Percentiles rank a stretch among this genome's conserved stretches.
Conservation (phyloP, 345 rosid genomes). For the Moringa oleifera region DNA sequence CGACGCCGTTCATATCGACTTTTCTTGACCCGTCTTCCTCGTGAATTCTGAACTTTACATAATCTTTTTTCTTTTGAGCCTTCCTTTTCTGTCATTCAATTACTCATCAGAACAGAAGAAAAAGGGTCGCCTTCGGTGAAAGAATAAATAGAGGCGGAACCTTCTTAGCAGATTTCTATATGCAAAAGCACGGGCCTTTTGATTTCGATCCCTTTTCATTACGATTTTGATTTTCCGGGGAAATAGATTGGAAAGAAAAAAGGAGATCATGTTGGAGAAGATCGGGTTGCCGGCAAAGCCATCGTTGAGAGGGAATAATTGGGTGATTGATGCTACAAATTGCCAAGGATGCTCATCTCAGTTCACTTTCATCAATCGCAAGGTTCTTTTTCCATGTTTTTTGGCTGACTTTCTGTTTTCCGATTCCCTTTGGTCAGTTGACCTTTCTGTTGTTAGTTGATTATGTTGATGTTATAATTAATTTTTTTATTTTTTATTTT, state of each 20-base stretch:
- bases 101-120: too few relatives aligned
- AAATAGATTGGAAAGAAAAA: not conserved
- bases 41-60: too few relatives aligned
- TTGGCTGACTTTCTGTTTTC: not conserved
- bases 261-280: slow-evolving; percentile 65
- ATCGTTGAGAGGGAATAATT: slow-evolving; percentile 62
- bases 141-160: too few relatives aligned
- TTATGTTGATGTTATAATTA: not conserved
- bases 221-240: not conserved
- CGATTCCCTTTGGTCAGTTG: not conserved
- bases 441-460: not conserved
- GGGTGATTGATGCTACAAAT: slow-evolving; percentile 88
- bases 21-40: too few relatives aligned
- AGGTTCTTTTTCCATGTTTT: slow-evolving; percentile 36
- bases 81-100: too few relatives aligned
- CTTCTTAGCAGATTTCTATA: too few relatives aligned
- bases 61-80: too few relatives aligned
- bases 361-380: slow-evolving; percentile 96
- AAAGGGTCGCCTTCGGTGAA: too few relatives aligned
- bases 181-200: too few relatives aligned
- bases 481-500: slow-evolving; percentile 4
- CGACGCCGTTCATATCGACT: too few relatives aligned
- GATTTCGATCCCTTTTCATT: too few relatives aligned
- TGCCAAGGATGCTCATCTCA: slow-evolving; percentile 96
- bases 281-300: slow-evolving; percentile 90